A percentile compares a stretch with the other conserved stretches of the same genome.
Evolutionary conservation across 306 rosid genomes (phyloP).

Genomic region (Carpinus fangiana): DNA sequence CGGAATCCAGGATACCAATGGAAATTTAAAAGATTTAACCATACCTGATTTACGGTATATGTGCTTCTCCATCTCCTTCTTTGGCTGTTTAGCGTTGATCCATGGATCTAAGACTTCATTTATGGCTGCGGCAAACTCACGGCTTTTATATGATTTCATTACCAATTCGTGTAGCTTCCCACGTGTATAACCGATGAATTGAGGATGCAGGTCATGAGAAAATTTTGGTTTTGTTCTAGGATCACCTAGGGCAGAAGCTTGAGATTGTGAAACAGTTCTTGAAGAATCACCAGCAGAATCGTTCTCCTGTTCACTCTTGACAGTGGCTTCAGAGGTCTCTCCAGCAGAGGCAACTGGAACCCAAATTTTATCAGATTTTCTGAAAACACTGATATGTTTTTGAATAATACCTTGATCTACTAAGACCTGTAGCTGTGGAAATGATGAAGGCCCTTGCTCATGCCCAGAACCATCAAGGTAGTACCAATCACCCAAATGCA

Average conservation of each 20-base stretch:
- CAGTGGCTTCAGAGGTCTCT: conserved; percentile 52
- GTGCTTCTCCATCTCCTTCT: conserved; percentile 85
- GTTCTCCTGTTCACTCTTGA: conserved; percentile 40
- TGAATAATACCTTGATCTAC: conserved; percentile 76
- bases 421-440: conserved; percentile 73
- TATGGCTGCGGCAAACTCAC: conserved; percentile 94
- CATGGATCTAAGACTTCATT: conserved; percentile 97
- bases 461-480: conserved; percentile 98
- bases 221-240: conserved; percentile 26
- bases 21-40: conserved; percentile 11
- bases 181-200: conserved; percentile 83
- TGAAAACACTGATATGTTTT: conserved; percentile 72
- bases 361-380: conserved; percentile 88
- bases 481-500: conserved; percentile 92
- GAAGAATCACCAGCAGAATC: conserved; percentile 44
- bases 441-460: conserved; percentile 86
- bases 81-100: conserved; percentile 93
- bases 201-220: conserved; percentile 69
- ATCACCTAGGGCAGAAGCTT: conserved; percentile 31
- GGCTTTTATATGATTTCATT: conserved; percentile 89
- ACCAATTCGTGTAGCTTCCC: conserved; percentile 94
- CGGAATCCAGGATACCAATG: not conserved
- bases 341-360: conserved; percentile 76
- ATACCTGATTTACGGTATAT: conserved; percentile 86
- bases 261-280: conserved; percentile 37